Evolutionary conservation across 2,329 filamentous ascomycete genomes (phyloP), one percentile per base, ranked within the genome.

Genomic region (Ustilaginoidea virens): DNA sequence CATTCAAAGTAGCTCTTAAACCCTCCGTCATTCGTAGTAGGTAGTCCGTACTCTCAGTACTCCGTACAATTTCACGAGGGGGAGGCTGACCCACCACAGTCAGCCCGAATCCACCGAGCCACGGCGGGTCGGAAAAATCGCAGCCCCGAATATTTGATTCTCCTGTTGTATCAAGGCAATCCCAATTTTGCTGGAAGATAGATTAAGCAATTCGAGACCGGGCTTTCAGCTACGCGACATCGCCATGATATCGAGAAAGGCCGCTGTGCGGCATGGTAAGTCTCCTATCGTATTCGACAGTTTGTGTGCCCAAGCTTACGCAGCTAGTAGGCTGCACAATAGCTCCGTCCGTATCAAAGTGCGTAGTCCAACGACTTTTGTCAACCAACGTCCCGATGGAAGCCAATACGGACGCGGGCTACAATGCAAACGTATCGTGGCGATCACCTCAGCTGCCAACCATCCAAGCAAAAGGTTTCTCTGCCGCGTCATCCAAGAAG

Each of bases 241-340:
- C 50, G 51, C 45, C 39, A 74, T 73, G 69, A 69, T 71, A 44
- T 42, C 68, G 39, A 61, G 66, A 56, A 69, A 60, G 46, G 51
- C 58, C 39, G 56, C 56, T 30, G 51, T 61, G 48, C 66, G 66
- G 63, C 56, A 69, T 48, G 60, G 69, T 71, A 52, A 43, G 59
- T 32, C 38, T 40, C 41, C 34, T 29, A 23, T 13, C 8, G 7
- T n/a, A 4, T n/a, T 3, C 10, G 20, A 17, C 6, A 14, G 11
- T 5, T 5, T 14, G 5, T 12, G 10, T n/a, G n/a, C n/a, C n/a
- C n/a, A n/a, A n/a, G n/a, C n/a, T n/a, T n/a, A n/a, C n/a, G n/a
- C n/a, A n/a, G n/a, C n/a, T n/a, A 41, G 24, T 26, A 20, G 25
- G 62, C 39, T 59, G 55, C 52, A 61, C 59, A 42, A 44, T 73